Conservation (phyloP, 306 rosid species). For the Trifolium repens region DNA sequence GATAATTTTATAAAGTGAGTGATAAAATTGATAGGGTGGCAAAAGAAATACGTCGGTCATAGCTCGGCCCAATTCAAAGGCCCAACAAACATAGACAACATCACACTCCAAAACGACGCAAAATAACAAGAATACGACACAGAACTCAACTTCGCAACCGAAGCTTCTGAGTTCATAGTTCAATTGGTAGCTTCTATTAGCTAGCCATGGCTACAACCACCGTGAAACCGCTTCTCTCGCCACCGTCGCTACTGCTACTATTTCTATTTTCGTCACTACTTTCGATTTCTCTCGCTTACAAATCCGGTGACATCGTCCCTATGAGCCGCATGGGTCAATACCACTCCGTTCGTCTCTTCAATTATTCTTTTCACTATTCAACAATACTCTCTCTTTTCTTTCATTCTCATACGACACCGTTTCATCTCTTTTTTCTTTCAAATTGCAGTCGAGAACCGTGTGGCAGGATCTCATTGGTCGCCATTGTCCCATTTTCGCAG, state of each 20-base stretch:
- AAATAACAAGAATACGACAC: background rate
- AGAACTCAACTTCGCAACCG: background rate
- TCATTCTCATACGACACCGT: conserved; percentile 9
- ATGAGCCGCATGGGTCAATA: conserved; percentile 98
- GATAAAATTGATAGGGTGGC: too few relatives aligned
- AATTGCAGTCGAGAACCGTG: conserved; percentile 77
- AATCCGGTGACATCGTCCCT: conserved; percentile 88
- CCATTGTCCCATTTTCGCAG: conserved; percentile 87
- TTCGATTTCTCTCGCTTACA: conserved; percentile 56
- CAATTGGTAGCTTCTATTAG: background rate
- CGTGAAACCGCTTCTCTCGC: conserved; percentile 31
- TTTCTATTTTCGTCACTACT: conserved; percentile 40
- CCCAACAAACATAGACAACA: background rate
- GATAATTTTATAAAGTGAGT: too few relatives aligned
- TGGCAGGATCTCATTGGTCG: conserved; percentile 96
- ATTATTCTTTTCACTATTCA: background rate
- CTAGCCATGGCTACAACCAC: conserved; percentile 47
- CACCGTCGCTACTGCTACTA: conserved; percentile 35
- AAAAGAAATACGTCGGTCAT: too few relatives aligned
- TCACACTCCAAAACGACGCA: conserved; percentile 7
- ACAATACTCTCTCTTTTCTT: background rate
- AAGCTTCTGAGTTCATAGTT: conserved; percentile 1
- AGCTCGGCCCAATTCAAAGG: too few relatives aligned
- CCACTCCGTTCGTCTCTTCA: conserved; percentile 72
- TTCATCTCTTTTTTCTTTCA: background rate